Base-by-base conservation (phyloP, 2,329 filamentous ascomycete genomes). In the Trichoderma semiorbis region DNA sequence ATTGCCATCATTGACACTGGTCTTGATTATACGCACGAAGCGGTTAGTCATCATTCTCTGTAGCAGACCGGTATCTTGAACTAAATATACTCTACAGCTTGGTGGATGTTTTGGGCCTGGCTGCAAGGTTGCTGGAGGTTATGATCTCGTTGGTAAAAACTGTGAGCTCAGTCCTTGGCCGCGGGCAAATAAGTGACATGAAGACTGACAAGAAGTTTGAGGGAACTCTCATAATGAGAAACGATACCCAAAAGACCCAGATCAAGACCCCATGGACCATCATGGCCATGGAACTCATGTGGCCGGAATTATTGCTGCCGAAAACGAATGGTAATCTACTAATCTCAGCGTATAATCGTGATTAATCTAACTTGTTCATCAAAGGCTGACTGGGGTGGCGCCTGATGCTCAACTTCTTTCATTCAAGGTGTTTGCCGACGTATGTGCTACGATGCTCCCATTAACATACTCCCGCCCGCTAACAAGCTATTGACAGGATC, bases 291-390 rank as follows among this genome's bases (percentile, higher is more conserved):
- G 72, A n/a, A 73, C 72, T 2, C 72, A 75, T 62, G 84, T 85
- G 43, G 82, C 85, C 21, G 85, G 86, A 24, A 85, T 85, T 28
- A 82, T 87, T 73, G 85, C 81, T 30, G 85, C 84, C 18, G 80
- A 86, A 47, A 78, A 78, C 74, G 78, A 81, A 72, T 79, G 78
- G 79, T 76, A 73, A 68, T 26, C 8, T 3, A 14, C 12, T 34
- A 58, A 3, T 55, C 5, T 26, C n/a, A 16, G 2, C 24, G 2
- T 28, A 14, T 16, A 2, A 18, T 21, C 5, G 16, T 21, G 5
- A 2, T 16, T 6, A 3, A 10, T 8, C 39, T 62, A 39, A 50
- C 26, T 12, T 21, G 63, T 0, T 24, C 3, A 7, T 21, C 16
- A 34, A 75, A 84, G 76, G 79, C 81, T 84, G 62, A 82, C 79